Percentiles rank a stretch among this genome's conserved stretches.
Conservation (phyloP, 805 yeast species). For the Yueomyces sp. region DNA sequence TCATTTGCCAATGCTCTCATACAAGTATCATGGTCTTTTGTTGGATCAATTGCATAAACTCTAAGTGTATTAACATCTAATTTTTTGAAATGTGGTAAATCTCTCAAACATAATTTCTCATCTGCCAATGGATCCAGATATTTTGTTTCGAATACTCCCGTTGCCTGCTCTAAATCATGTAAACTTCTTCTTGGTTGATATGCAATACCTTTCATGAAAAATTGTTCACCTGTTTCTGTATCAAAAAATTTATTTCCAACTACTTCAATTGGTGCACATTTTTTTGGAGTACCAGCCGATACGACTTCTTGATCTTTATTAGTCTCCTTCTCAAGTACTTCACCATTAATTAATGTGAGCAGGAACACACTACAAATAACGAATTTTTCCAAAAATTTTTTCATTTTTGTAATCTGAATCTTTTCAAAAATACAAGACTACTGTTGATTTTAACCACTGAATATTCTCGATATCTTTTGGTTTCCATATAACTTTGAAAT, state of each 20-base stretch:
- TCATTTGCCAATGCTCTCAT: constrained; percentile 65
- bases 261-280: constrained; percentile 35
- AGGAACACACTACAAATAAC: too few species aligned
- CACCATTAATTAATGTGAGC: too few species aligned
- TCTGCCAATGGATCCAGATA: constrained; percentile 71
- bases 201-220: constrained; percentile 78
- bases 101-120: constrained; percentile 57
- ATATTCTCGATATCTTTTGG: too few species aligned
- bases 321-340: too few species aligned
- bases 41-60: constrained; percentile 75
- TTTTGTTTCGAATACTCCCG: constrained; percentile 12
- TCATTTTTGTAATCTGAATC: too few species aligned
- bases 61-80: constrained; percentile 68
- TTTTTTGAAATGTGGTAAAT: constrained; percentile 58
- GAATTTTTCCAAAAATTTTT: too few species aligned
- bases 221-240: constrained; percentile 61
- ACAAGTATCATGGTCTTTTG: constrained; percentile 59
- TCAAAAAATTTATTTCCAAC: constrained; percentile 68
- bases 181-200: constrained; percentile 50
- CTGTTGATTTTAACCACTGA: too few species aligned
- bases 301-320: too few species aligned
- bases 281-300: too few species aligned
- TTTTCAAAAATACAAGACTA: too few species aligned
- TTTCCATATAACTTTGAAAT: too few species aligned
- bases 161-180: constrained; percentile 25